Evolutionary conservation across 2,329 filamentous ascomycete genomes (phyloP).

Genomic region (Arthrinium phaeospermum): DNA sequence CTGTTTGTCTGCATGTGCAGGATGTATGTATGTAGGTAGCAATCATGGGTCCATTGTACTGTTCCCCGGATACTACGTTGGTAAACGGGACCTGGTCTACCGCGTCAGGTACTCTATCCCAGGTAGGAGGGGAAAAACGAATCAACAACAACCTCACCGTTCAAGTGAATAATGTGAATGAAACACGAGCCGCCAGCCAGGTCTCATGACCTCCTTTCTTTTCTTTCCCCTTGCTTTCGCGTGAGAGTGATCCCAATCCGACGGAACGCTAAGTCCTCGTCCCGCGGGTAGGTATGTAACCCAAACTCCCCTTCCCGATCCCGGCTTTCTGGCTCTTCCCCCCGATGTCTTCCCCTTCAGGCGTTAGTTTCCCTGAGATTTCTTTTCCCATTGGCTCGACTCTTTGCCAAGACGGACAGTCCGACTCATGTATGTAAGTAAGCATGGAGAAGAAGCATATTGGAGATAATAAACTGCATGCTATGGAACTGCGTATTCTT

Average conservation of each 20-base stretch:
- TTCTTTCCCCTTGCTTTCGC: neutral
- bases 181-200: neutral
- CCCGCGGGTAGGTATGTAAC: neutral
- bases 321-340: constrained; percentile 9
- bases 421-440: neutral
- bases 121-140: neutral
- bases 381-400: constrained; percentile 3
- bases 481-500: neutral
- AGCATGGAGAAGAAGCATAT: neutral
- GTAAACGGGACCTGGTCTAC: no score
- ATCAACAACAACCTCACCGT: neutral
- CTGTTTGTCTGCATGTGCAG: no score
- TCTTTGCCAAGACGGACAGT: neutral
- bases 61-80: no score
- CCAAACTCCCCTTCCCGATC: neutral
- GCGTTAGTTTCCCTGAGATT: neutral
- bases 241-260: constrained; percentile 3
- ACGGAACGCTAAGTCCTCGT: constrained; percentile 8
- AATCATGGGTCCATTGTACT: no score
- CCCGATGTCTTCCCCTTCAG: neutral
- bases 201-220: neutral
- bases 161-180: neutral
- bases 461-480: neutral
- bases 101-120: no score
- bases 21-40: no score